These are phyloP conservation scores for Lactifluus piperatus DNA, from an alignment of 768 basidiomycete species.

Conservation along the genomic window DNA sequence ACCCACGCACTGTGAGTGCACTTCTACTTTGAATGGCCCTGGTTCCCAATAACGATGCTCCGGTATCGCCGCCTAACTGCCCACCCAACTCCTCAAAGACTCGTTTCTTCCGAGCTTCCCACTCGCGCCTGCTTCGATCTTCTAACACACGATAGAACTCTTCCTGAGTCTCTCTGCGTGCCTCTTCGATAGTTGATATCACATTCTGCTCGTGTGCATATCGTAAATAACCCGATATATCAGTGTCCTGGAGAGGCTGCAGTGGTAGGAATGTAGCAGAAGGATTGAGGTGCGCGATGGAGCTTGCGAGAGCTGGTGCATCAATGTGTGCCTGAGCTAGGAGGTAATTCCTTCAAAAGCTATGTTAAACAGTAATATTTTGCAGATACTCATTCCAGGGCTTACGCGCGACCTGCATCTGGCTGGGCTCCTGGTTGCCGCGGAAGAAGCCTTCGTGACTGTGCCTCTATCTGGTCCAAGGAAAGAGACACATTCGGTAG, in stretches of 20 bases:
- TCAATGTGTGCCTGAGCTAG: slow-evolving; percentile 93
- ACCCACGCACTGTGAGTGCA: slow-evolving; percentile 39
- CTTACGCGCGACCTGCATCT: slow-evolving; percentile 70
- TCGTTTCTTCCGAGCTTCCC: slow-evolving; percentile 85
- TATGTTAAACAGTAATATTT: slow-evolving; percentile 10
- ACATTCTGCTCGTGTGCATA: slow-evolving; percentile 93
- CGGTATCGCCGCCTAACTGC: slow-evolving; percentile 46
- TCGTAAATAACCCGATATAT: slow-evolving; percentile 89
- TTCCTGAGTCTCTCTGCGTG: slow-evolving; percentile 72
- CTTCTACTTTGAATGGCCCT: slow-evolving; percentile 53
- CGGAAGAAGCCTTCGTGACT: slow-evolving; percentile 77
- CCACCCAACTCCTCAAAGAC: slow-evolving; percentile 87
- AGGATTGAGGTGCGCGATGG: slow-evolving; percentile 78
- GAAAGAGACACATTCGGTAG: slow-evolving; percentile 84
- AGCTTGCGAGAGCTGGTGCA: slow-evolving; percentile 74
- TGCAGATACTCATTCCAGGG: neutral
- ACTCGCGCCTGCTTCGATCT: slow-evolving; percentile 65
- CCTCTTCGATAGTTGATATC: slow-evolving; percentile 90
- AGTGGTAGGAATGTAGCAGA: slow-evolving; percentile 78
- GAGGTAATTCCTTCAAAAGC: slow-evolving; percentile 62
- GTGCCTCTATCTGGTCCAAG: slow-evolving; percentile 90
- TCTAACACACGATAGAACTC: slow-evolving; percentile 79
- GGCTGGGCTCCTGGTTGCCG: slow-evolving; percentile 54
- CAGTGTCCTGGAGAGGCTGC: slow-evolving; percentile 90
- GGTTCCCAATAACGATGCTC: slow-evolving; percentile 49